phyloP scores from a whole-genome alignment of 2,329 filamentous ascomycete genomes.

The Orbilia javanica region DNA sequence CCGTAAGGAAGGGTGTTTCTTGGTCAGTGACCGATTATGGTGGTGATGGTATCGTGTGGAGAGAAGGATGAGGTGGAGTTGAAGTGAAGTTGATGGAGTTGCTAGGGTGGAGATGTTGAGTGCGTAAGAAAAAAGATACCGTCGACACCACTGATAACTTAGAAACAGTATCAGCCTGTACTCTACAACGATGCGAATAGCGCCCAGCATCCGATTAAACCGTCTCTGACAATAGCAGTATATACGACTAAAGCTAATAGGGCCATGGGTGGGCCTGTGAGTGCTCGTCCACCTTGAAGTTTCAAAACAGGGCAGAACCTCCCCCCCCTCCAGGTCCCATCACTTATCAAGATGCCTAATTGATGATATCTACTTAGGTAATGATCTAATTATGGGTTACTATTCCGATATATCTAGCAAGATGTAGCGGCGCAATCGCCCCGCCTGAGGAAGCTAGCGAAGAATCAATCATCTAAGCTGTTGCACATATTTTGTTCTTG shows the following conservation, averaged over 20 bases:
- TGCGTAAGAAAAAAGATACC: background rate
- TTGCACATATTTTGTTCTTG: background rate
- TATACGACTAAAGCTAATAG: background rate
- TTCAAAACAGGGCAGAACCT: background rate
- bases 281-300: background rate
- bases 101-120: background rate
- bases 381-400: no score
- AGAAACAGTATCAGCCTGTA: background rate
- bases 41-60: background rate
- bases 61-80: background rate
- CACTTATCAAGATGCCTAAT: background rate
- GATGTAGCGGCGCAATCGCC: no score
- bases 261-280: background rate
- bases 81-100: background rate
- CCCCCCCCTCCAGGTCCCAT: background rate
- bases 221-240: background rate
- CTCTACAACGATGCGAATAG: background rate
- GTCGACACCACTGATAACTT: background rate
- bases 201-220: background rate
- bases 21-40: background rate
- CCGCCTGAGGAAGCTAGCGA: no score
- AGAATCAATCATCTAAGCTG: background rate
- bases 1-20: background rate
- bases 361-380: no score
- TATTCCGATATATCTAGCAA: no score